Conservation (phyloP, 1,284 basidiomycete species). For the Boletellus deceptivus region DNA sequence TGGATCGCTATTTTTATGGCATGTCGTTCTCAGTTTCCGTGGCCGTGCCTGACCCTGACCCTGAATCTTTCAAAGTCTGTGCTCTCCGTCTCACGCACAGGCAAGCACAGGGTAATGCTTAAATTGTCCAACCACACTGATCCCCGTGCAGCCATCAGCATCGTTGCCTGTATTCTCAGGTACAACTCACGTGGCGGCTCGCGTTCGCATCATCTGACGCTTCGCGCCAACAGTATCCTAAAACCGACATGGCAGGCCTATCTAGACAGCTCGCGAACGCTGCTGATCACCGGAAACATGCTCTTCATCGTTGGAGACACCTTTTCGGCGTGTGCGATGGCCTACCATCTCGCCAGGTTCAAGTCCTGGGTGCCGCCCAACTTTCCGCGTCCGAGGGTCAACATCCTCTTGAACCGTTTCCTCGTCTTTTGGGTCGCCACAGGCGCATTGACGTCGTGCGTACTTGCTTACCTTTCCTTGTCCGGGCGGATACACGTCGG, state of each 20-base stretch:
- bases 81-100: slow-evolving; percentile 25
- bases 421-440: slow-evolving; percentile 29
- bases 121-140: background rate
- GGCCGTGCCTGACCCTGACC: slow-evolving; percentile 5
- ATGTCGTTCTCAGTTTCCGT: background rate
- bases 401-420: slow-evolving; percentile 24
- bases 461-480: background rate
- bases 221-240: background rate
- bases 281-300: slow-evolving; percentile 23
- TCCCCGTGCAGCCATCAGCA: slow-evolving; percentile 17
- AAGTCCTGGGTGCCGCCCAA: slow-evolving; percentile 4
- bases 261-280: background rate
- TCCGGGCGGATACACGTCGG: background rate
- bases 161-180: slow-evolving; percentile 19
- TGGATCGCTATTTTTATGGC: slow-evolving; percentile 30
- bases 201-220: no score
- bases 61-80: slow-evolving; percentile 7
- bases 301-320: slow-evolving; percentile 28
- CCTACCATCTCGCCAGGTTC: slow-evolving; percentile 21
- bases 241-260: slow-evolving; percentile 18
- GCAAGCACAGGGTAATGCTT: slow-evolving; percentile 3
- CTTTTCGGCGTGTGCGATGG: slow-evolving; percentile 22
- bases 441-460: slow-evolving; percentile 26
- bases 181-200: background rate
- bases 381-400: slow-evolving; percentile 14